Evolutionary conservation across 768 basidiomycete species (phyloP).

Genomic region (Tremella fuciformis): DNA sequence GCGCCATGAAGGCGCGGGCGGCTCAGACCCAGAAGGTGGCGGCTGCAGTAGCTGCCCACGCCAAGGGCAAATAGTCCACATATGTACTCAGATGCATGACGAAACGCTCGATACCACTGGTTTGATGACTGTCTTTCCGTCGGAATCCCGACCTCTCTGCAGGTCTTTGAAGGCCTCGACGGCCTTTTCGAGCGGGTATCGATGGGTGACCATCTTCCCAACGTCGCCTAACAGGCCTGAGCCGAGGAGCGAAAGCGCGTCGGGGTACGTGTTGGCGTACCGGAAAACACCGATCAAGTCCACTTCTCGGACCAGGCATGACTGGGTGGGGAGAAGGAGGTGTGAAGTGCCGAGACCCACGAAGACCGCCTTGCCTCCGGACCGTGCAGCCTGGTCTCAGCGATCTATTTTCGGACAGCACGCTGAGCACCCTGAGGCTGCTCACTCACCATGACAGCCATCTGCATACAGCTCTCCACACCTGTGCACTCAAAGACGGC

Average conservation of each 20-base stretch:
- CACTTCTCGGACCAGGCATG: slow-evolving; percentile 81
- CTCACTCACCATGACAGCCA: slow-evolving; percentile 76
- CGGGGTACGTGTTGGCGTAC: slow-evolving; percentile 73
- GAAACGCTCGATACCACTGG: slow-evolving; percentile 63
- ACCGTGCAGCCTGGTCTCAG: slow-evolving; percentile 63
- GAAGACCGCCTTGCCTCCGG: slow-evolving; percentile 89
- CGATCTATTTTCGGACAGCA: too few relatives aligned
- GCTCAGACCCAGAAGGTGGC: too few relatives aligned
- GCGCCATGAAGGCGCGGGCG: too few relatives aligned
- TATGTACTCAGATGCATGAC: too few relatives aligned
- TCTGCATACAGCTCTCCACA: slow-evolving; percentile 85
- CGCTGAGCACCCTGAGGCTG: not conserved
- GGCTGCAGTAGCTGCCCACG: too few relatives aligned
- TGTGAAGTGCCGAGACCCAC: slow-evolving; percentile 92
- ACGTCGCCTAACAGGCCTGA: slow-evolving; percentile 65
- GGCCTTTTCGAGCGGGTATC: slow-evolving; percentile 61
- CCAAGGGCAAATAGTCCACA: too few relatives aligned
- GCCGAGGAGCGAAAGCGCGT: slow-evolving; percentile 71
- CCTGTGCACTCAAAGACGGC: slow-evolving; percentile 94
- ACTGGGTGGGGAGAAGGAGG: slow-evolving; percentile 77
- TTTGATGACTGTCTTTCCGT: slow-evolving; percentile 81
- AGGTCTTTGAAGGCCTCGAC: slow-evolving; percentile 78
- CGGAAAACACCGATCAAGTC: slow-evolving; percentile 84
- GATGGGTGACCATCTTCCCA: slow-evolving; percentile 64
- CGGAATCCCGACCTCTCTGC: slow-evolving; percentile 69